Evolutionary conservation across 1,139 yeast genomes (phyloP), one percentile per base, ranked within the genome.

Genomic region (Geotrichum siamense): DNA sequence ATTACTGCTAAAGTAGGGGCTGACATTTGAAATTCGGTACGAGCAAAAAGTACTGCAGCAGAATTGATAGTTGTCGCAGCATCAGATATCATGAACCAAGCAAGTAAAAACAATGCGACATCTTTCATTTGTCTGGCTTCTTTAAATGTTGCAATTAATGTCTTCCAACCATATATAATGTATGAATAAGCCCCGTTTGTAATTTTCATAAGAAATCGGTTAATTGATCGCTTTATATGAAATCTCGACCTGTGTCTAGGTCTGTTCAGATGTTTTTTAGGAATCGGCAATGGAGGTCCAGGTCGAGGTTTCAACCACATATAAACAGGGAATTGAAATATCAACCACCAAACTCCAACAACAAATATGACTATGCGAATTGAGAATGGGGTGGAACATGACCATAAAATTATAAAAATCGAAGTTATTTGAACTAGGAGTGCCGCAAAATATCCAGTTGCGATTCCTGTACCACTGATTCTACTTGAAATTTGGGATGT

Each of bases 1-100:
- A 81, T 71, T 6, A 71, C 57, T 1, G 82, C 81, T 31, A 81
- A 62, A 28, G 75, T 71, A 16, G 81, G 69, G 2, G 86, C 78
- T 2, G 74, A 64, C 87, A 81, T 81, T 39, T 71, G 68, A 25
- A 81, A 61, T 49, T 79, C 80, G 0, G 82, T 74, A 41, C 78
- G 75, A 1, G 86, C 82, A 62, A 81, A 81, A 37, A 81, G 58
- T 21, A 81, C 74, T 0, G 89, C 87, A 0, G 87, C 79, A 1
- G 85, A 78, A 57, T 80, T 80, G 47, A 81, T 80, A 0, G 89
- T 81, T 1, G 85, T 79, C 15, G 79, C 65, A 1, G 84, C 78
- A 54, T 81, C 89, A 13, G 82, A 74, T 3, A 81, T 67, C 40
- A 81, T 70, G 53, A 81, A 80, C 87, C 87, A 81, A 1, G 82